Conservation (phyloP, 345 rosid species). For the Angophora floribunda region DNA sequence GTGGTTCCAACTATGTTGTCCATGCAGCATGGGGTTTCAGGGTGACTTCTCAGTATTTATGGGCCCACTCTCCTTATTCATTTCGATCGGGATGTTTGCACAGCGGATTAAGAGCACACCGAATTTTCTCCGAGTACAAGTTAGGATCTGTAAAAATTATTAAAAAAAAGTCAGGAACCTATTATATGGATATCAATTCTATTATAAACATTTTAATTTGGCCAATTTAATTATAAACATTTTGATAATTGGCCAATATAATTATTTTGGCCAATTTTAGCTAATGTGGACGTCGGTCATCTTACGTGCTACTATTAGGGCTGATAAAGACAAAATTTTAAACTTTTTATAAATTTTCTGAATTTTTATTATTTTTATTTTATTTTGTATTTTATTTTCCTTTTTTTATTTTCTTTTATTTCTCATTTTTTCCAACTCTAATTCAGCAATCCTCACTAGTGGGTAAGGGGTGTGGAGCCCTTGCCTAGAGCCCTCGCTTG, state of each 20-base stretch:
- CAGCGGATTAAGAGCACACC: fast-evolving
- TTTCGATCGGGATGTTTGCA: neutral
- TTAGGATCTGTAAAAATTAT: no score
- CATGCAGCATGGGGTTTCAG: no score
- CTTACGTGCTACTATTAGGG: fast-evolving
- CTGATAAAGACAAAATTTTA: fast-evolving
- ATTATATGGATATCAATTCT: fast-evolving
- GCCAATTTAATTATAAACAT: fast-evolving
- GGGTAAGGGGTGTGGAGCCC: neutral
- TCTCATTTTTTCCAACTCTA: fast-evolving
- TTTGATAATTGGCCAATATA: neutral
- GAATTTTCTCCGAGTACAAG: no score
- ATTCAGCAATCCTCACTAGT: fast-evolving
- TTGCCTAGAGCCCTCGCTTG: fast-evolving
- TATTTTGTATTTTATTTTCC: no score
- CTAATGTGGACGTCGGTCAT: no score
- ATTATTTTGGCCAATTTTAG: no score
- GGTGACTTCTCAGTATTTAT: no score
- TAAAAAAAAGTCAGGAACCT: neutral
- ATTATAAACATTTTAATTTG: no score
- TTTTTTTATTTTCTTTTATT: no score
- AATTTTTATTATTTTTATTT: no score
- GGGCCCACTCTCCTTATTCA: neutral
- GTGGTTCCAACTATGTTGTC: neutral
- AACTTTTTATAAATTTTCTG: no score